Evolutionary conservation across 306 rosid genomes (phyloP), one percentile per base, ranked within the genome.

Genomic region (Fragaria nilgerrensis): DNA sequence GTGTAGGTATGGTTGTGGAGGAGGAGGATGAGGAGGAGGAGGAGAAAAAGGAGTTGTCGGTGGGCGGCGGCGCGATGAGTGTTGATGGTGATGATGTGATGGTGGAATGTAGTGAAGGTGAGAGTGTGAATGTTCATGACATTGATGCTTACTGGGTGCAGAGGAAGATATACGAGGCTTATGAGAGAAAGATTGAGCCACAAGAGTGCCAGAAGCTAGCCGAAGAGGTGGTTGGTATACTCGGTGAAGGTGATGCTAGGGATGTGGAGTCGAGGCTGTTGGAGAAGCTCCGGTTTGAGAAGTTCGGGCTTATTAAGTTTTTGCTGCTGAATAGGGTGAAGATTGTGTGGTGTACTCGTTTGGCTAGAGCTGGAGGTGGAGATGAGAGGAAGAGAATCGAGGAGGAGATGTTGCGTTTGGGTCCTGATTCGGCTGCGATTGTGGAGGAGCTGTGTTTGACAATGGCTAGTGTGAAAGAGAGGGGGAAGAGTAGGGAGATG

Each of bases 121-220:
- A 83, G 97, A 77, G 77, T 61, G 85, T 89, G 16, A 90, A 94
- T 84, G 98, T 89, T 72, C 96, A 92, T 85, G 97, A 89, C 80
- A 92, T 94, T 73, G 97, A 89, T 85, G 98, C 98, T 7, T 94
- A 92, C 82, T 92, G 98, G 98, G 89, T 94, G 67, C 98, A 92
- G 86, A 86, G 98, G 88, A 94, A 94, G 83, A 92, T 94, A 44
- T 92, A 97, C 25, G 92, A 80, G 72, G 97, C 97, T 16, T 94
- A 85, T 73, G 96, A 94, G 70, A 96, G 90, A 78, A 92, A 81
- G 80, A 90, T 94, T 82, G 97, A 94, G 84, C 98, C 98, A 5
- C 93, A 90, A 22, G 95, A 92, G 20, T 94, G 97, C 80, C 97
- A 89, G 89, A 85, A 85, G 80, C 97, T 92, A 43, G 98, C 98